These are phyloP conservation scores for Botryosphaeria dothidea DNA, from an alignment of 2,329 filamentous ascomycete species.

Conservation along the genomic window DNA sequence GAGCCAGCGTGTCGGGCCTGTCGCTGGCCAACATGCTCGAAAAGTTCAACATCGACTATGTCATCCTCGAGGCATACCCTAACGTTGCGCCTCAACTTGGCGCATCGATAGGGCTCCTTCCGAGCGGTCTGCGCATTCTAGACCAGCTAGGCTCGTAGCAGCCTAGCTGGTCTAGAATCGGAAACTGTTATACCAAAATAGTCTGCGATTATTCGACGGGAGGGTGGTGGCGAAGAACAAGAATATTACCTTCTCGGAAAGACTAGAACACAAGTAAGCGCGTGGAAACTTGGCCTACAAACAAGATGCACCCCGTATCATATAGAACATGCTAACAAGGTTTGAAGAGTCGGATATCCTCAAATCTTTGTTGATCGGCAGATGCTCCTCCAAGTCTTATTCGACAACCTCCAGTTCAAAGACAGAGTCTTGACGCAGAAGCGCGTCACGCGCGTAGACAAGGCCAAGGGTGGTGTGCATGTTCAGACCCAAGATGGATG, in stretches of 20 bases:
- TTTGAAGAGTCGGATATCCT: not conserved
- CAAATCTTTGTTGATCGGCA: slow-evolving; percentile 17
- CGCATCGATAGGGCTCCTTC: slow-evolving; percentile 24
- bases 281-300: not conserved
- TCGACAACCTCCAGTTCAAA: slow-evolving; percentile 18
- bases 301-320: no score
- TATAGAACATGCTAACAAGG: no score
- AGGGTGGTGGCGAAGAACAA: not conserved
- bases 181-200: not conserved
- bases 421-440: not conserved
- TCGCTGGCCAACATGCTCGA: slow-evolving; percentile 8
- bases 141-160: slow-evolving; percentile 14
- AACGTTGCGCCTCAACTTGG: slow-evolving; percentile 26
- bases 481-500: slow-evolving; percentile 4
- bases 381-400: slow-evolving; percentile 24
- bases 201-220: not conserved
- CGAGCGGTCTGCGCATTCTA: slow-evolving; percentile 17
- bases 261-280: no score
- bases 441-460: not conserved
- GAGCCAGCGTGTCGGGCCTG: slow-evolving; percentile 3
- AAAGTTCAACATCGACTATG: slow-evolving; percentile 5
- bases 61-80: slow-evolving; percentile 23
- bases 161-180: not conserved
- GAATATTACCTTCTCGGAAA: no score
- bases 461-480: not conserved